A percentile compares a stretch with the other conserved stretches of the same genome.
These are phyloP conservation scores for Panus rudis DNA, from an alignment of 768 basidiomycete species.

Conservation along the genomic window DNA sequence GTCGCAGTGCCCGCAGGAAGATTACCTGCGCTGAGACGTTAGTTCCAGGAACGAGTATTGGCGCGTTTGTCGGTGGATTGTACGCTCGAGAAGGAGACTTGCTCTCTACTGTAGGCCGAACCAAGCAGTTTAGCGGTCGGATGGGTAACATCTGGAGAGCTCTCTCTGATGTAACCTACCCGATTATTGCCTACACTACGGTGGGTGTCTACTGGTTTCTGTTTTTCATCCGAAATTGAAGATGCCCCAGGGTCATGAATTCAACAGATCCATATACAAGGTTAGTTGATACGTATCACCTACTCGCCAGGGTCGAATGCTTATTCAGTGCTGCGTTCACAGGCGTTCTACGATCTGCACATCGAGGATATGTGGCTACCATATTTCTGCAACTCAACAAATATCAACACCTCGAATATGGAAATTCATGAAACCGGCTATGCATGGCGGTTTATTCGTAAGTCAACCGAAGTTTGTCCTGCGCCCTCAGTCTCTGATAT, in stretches of 20 bases:
- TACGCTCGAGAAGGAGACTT: constrained; percentile 94
- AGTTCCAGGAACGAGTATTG: constrained; percentile 73
- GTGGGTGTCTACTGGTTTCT: constrained; percentile 30
- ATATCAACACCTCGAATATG: constrained; percentile 94
- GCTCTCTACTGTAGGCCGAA: constrained; percentile 74
- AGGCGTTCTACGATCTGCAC: constrained; percentile 91
- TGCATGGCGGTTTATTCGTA: constrained; percentile 92
- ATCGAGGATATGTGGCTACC: constrained; percentile 99
- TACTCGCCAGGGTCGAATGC: no score
- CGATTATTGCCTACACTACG: constrained; percentile 89
- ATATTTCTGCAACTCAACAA: constrained; percentile 96
- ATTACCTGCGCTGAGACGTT: constrained; percentile 4
- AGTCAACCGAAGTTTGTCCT: background rate
- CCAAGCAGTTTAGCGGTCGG: constrained; percentile 86
- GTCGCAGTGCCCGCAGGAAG: constrained; percentile 5
- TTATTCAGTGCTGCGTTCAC: constrained; percentile 9
- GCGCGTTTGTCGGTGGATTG: constrained; percentile 85
- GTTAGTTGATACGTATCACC: constrained; percentile 28
- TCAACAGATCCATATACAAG: constrained; percentile 93
- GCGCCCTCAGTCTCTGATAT: background rate
- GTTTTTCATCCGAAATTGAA: no score
- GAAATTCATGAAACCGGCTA: constrained; percentile 98
- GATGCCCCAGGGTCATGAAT: constrained; percentile 74
- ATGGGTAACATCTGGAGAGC: constrained; percentile 96
- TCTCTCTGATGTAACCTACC: constrained; percentile 89